A percentile compares a stretch with the other conserved stretches of the same genome.
phyloP scores from a whole-genome alignment of 148 eudicot species.

The Tetragonia tetragonoides region DNA sequence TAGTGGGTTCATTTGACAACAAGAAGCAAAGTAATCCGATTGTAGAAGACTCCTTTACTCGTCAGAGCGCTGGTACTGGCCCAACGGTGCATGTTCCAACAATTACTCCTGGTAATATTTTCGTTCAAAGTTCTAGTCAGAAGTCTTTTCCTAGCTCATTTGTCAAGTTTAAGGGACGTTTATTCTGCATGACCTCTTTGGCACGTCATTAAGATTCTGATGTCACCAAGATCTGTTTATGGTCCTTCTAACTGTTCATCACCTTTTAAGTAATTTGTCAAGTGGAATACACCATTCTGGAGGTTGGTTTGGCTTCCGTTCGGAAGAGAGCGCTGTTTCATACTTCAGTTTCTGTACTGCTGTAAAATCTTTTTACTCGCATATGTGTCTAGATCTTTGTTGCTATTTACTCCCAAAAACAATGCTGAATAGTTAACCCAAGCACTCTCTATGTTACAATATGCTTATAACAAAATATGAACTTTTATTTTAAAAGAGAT shows the following conservation, averaged over 20 bases:
- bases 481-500: no score
- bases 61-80: background rate
- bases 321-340: background rate
- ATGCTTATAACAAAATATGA: background rate
- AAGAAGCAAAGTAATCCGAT: conserved; percentile 5
- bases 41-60: background rate
- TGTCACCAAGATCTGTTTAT: background rate
- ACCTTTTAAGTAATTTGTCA: background rate
- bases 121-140: background rate
- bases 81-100: conserved; percentile 9
- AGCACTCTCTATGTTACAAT: background rate
- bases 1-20: conserved; percentile 43
- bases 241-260: no score
- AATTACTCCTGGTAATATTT: conserved; percentile 22
- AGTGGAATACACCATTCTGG: background rate
- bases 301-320: background rate
- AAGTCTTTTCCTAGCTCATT: background rate
- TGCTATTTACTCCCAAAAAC: background rate
- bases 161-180: background rate
- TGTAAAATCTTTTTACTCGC: background rate
- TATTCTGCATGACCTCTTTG: background rate
- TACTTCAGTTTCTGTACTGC: background rate
- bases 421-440: background rate
- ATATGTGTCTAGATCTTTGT: background rate
- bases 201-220: background rate